A percentile compares a stretch with the other conserved stretches of the same genome.
Evolutionary conservation across 2,329 filamentous ascomycete species (phyloP).

Genomic region (Paecilomyces sp.): DNA sequence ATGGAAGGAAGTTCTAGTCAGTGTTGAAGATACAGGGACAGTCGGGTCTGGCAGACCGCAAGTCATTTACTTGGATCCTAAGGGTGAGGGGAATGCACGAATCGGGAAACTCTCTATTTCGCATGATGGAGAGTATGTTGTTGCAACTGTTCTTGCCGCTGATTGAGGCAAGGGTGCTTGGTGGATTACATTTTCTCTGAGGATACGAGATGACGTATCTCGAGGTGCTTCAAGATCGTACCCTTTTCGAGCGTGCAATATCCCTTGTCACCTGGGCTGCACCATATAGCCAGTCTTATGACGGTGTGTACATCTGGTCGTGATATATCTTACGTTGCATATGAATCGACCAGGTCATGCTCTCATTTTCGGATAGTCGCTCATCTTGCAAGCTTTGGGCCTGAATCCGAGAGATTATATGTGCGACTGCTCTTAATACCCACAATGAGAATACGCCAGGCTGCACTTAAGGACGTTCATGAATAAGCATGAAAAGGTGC

Average conservation of each 20-base stretch:
- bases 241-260: not conserved
- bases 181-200: not conserved
- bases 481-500: not conserved
- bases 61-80: conserved; percentile 25
- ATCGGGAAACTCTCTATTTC: conserved; percentile 71
- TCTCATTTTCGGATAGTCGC: not conserved
- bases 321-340: not conserved
- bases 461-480: not conserved
- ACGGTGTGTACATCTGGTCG: too few relatives aligned
- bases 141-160: conserved; percentile 37
- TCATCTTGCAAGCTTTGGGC: not conserved
- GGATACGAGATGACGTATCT: not conserved
- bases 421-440: not conserved
- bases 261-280: not conserved
- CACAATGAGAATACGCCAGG: not conserved
- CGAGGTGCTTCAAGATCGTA: not conserved
- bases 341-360: not conserved
- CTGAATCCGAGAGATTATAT: not conserved
- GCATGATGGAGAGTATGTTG: conserved; percentile 77
- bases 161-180: conserved; percentile 14
- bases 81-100: conserved; percentile 30
- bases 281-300: not conserved
- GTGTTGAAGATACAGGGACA: conserved; percentile 14
- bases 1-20: conserved; percentile 55
- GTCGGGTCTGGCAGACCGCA: conserved; percentile 22